Base-by-base conservation (phyloP, 495 filamentous ascomycete genomes). In the Chaetomidium leptoderma region DNA sequence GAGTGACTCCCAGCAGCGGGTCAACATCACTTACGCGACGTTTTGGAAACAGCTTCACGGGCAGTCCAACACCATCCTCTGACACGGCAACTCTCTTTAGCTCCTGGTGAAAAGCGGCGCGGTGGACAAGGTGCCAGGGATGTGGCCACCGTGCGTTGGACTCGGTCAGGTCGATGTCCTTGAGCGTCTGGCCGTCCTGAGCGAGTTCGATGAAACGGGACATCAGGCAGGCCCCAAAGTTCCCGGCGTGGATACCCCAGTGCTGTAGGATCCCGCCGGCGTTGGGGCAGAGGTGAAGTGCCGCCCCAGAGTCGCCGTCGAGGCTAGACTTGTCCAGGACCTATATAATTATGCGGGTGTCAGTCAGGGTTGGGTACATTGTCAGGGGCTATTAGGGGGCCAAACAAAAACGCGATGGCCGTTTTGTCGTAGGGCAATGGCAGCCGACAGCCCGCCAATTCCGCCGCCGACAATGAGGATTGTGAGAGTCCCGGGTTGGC, bases 381-480 rank as follows among this genome's bases (percentile, higher is more conserved):
- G n/a, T 6, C 39, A 13, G 13, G 35, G n/a, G 55, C 6, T 16
- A 37, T 37, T 6, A 39, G 16, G 36, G 36, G 19, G 36, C 7
- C 26, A 51, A 44, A 82, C 74, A 43, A 74, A 64, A 24, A 83
- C 80, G n/a, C 73, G 43, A 59, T 84, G 83, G 11, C 82, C 82
- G 44, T 78, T 70, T 27, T 76, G 71, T 19, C 80, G 72, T 13
- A 86, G 62, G 9, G 72, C 79, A 59, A 83, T 77, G 0, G 82
- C 81, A 14, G 81, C 75, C 1, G 74, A 68, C 27, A 83, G 62
- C 8, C 82, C 81, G 13, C 79, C 79, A 21, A 84, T 83, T 0
- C 83, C 81, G 16, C 77, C 81, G 14, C 81, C 82, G n/a, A 80
- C 74, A 23, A 84, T 80, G 58, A 75, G 55, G 48, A 83, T 64